Evolutionary conservation across 1,284 basidiomycete genomes (phyloP).

Genomic region (Ceratobasidium sp.): DNA sequence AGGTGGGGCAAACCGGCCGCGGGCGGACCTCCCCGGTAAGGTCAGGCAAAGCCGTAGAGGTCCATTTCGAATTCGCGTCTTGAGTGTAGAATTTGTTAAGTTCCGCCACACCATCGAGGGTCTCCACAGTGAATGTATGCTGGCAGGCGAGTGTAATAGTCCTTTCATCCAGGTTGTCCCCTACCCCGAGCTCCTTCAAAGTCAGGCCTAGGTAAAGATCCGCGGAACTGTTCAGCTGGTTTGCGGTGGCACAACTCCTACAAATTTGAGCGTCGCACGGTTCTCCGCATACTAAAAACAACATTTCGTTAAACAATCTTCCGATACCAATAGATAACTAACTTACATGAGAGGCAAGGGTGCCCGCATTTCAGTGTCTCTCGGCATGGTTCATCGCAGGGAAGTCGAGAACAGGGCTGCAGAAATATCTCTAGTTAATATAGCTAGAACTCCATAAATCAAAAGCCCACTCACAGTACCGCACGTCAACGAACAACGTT

Average conservation of each 20-base stretch:
- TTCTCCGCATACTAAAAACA: conserved; percentile 71
- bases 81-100: conserved; percentile 65
- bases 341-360: conserved; percentile 38
- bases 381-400: conserved; percentile 30
- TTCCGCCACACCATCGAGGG: conserved; percentile 69
- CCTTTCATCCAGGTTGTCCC: conserved; percentile 59
- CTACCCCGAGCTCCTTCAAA: conserved; percentile 59
- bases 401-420: conserved; percentile 32
- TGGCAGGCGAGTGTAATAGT: conserved; percentile 70
- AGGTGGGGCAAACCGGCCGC: conserved; percentile 67
- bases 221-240: conserved; percentile 60
- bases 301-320: not conserved
- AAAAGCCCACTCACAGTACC: conserved; percentile 64
- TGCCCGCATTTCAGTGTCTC: conserved; percentile 23
- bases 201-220: conserved; percentile 68
- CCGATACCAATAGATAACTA: no score
- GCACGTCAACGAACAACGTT: conserved; percentile 69
- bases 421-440: not conserved
- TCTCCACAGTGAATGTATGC: conserved; percentile 77
- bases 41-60: not conserved
- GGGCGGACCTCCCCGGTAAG: not conserved
- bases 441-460: not conserved
- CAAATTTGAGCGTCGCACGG: conserved; percentile 69
- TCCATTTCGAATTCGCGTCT: conserved; percentile 6
- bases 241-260: conserved; percentile 61